Conservation (phyloP, 768 basidiomycete genomes). For the Podaxis mareebaensis region DNA sequence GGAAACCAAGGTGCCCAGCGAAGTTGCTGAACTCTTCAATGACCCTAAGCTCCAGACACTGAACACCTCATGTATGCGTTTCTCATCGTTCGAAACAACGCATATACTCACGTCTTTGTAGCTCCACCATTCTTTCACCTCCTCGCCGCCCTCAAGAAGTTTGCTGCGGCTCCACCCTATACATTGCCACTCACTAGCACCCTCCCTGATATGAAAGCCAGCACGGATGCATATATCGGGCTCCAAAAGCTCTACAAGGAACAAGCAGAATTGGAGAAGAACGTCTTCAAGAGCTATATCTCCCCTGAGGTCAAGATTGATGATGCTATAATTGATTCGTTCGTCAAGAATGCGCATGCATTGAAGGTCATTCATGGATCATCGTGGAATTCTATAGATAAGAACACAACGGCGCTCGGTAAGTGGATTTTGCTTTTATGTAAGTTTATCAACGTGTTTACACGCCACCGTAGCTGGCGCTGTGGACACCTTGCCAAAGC, state of each 20-base stretch:
- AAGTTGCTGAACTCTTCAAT: slow-evolving; percentile 63
- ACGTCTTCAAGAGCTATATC: slow-evolving; percentile 50
- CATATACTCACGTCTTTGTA: slow-evolving; percentile 34
- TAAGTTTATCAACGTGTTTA: slow-evolving; percentile 4
- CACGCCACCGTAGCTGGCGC: slow-evolving; percentile 36
- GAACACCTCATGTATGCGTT: slow-evolving; percentile 5
- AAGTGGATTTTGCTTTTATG: slow-evolving; percentile 19
- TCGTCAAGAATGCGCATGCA: slow-evolving; percentile 81
- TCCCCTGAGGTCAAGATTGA: slow-evolving; percentile 33
- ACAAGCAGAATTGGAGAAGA: slow-evolving; percentile 72
- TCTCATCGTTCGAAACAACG: slow-evolving; percentile 4
- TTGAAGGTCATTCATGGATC: slow-evolving; percentile 65
- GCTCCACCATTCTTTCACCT: slow-evolving; percentile 77
- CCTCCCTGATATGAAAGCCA: slow-evolving; percentile 95
- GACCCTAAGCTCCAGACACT: slow-evolving; percentile 46
- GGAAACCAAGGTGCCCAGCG: slow-evolving; percentile 59
- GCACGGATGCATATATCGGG: slow-evolving; percentile 78
- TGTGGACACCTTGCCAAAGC: slow-evolving; percentile 46
- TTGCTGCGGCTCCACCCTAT: slow-evolving; percentile 51
- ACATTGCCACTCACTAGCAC: slow-evolving; percentile 83
- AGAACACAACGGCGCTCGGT: slow-evolving; percentile 52
- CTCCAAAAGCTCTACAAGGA: slow-evolving; percentile 85
- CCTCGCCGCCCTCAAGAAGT: slow-evolving; percentile 69
- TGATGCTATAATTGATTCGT: slow-evolving; percentile 60
- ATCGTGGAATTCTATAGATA: slow-evolving; percentile 58